Base-by-base conservation (phyloP, 805 yeast species). In the Yarrowia sp. region DNA sequence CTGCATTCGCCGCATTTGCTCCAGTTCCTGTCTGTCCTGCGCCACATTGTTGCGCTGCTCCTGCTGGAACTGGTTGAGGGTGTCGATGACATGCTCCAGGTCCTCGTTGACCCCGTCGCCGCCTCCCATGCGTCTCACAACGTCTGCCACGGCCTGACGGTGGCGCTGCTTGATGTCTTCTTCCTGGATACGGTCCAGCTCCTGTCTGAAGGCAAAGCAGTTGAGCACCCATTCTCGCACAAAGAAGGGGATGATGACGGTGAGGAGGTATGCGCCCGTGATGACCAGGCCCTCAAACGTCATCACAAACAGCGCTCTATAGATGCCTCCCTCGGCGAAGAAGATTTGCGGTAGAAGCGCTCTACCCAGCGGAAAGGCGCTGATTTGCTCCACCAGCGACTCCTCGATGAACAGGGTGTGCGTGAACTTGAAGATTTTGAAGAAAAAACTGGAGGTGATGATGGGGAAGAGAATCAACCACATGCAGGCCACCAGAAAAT, bases 241-340 rank as follows among this genome's bases (percentile, higher is more conserved):
- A 45, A 76, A 69, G 71, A 88, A 82, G 14, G 82, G 64, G 10
- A 82, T 70, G 40, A 82, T 81, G 32, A 84, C 74, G 8, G 77
- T 58, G 1, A 82, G 70, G 8, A 79, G 70, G 8, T 75, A 67
- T 1, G 72, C 43, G 2, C 74, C 69, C 3, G 76, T 70, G n/a
- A 74, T 70, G 15, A 73, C 70, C 50, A 74, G 77, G 11, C 78
- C 79, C 56, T 76, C 77, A 14, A 74, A 70, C 8, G 70, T 59
- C 58, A 74, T 75, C 32, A 66, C 50, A 22, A 70, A 36, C 43
- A 68, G 45, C 26, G 36, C 43, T 3, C 14, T 16, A 32, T 36
- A 16, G 1, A 56, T 22, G 7, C 58, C 16, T 10, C 48, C 48
- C 8, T 14, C 26, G 9, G 48, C 5, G 38, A 42, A 22, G 48